Base-by-base conservation (phyloP, 2,329 filamentous ascomycete genomes). In the Paraconiothyrium sp. region DNA sequence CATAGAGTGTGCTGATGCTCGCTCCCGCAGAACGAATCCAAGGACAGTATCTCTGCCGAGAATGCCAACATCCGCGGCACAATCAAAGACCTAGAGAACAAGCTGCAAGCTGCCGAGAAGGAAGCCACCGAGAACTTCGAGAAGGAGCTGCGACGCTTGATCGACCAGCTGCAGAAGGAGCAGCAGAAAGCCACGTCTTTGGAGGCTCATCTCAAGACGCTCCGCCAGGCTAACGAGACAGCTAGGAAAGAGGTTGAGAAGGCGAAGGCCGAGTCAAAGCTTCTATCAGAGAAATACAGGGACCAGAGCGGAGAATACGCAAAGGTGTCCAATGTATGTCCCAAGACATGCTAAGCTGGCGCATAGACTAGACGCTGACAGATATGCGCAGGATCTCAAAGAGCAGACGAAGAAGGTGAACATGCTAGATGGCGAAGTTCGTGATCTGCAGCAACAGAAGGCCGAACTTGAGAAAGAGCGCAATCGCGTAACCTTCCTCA, bases 261-360 rank as follows among this genome's bases (percentile, higher is more conserved):
- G 48, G 2, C 66, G 11, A 71, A 69, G 30, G 49, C 57, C 3
- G 68, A 72, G 43, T 59, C 64, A 44, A 67, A 62, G 16, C 20
- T 54, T 8, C 41, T 69, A 30, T 58, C 62, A 6, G 61, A 67
- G 39, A 76, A 72, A 49, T 74, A 69, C 55, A 60, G 48, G 16
- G 62, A 66, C 22, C 70, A 72, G 58, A 43, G 67, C 22, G 32
- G 46, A n/a, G 73, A 73, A 55, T 68, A 70, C 59, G 63, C 65
- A 7, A 64, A 62, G 13, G 39, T 61, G 11, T 70, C 70, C 32
- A 59, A 35, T 47, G 72, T 76, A 67, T 10, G 67, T 60, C 14
- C 13, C 39, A 44, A 8, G 8, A 52, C 49, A 6, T 24, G 24
- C 14, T 13, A 22, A 9, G 37, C 16, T 22, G 22, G 27, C 13